A percentile compares a stretch with the other conserved stretches of the same genome.
Evolutionary conservation across 805 yeast species (phyloP).

Genomic region (Millerago galiae): DNA sequence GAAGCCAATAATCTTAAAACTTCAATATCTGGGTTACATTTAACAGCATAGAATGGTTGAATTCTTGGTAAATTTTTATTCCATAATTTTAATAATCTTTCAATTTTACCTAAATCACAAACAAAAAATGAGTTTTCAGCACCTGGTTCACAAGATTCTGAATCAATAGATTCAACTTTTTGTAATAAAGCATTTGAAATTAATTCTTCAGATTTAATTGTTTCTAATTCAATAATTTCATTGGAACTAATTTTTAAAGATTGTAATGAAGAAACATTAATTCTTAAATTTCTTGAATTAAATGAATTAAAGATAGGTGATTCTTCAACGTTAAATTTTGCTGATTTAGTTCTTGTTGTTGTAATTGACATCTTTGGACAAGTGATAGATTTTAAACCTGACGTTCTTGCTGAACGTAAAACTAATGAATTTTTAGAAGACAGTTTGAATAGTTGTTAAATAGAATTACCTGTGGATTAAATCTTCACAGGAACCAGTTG

Average conservation of each 20-base stretch:
- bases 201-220: conserved; percentile 25
- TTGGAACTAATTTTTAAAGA: neutral
- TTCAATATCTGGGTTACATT: conserved; percentile 73
- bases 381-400: conserved; percentile 7
- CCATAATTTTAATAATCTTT: conserved; percentile 63
- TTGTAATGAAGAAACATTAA: neutral
- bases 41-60: conserved; percentile 89
- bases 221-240: conserved; percentile 19
- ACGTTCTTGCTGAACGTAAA: conserved; percentile 19
- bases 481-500: conserved; percentile 8
- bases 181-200: conserved; percentile 35
- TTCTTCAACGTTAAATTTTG: conserved; percentile 3
- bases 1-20: conserved; percentile 52
- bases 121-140: conserved; percentile 85
- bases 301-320: neutral
- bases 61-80: conserved; percentile 56
- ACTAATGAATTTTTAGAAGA: conserved; percentile 14
- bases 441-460: conserved; percentile 11
- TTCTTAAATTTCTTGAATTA: neutral
- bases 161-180: conserved; percentile 41
- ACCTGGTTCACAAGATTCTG: conserved; percentile 59
- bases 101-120: conserved; percentile 74
- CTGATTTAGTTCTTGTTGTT: conserved; percentile 9
- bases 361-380: conserved; percentile 16
- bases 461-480: conserved; percentile 6